Percentiles rank a stretch among this genome's conserved stretches.
These are phyloP conservation scores for Penicillium janthinellum DNA, from an alignment of 2,329 filamentous ascomycete species.

Conservation along the genomic window DNA sequence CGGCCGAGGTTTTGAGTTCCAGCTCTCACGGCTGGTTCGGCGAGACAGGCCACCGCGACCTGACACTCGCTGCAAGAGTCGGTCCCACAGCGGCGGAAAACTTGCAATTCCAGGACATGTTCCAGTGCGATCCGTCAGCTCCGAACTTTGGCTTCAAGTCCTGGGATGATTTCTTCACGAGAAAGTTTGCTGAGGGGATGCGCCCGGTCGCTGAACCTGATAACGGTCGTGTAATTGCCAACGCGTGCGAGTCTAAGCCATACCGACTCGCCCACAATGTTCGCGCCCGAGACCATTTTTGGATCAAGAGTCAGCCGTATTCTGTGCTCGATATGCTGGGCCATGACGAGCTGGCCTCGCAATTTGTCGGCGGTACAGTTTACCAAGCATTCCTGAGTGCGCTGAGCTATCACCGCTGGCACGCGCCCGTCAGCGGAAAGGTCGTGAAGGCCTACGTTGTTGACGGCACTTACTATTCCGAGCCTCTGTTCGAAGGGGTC, in stretches of 20 bases:
- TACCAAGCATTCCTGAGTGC: conserved; percentile 72
- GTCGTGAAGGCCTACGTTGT: conserved; percentile 60
- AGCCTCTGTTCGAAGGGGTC: conserved; percentile 56
- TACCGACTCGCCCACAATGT: conserved; percentile 57
- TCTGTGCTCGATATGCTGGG: conserved; percentile 65
- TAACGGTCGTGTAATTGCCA: conserved; percentile 55
- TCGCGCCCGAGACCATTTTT: conserved; percentile 63
- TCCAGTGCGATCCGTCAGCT: conserved; percentile 30
- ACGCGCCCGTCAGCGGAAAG: conserved; percentile 66
- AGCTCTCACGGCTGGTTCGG: conserved; percentile 59
- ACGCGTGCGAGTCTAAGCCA: conserved; percentile 65
- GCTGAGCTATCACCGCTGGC: conserved; percentile 72
- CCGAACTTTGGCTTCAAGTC: conserved; percentile 58
- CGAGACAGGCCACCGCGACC: conserved; percentile 49
- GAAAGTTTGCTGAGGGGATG: conserved; percentile 55
- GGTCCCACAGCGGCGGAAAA: conserved; percentile 21
- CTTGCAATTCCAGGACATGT: conserved; percentile 34
- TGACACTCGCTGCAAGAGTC: conserved; percentile 35
- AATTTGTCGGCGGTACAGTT: conserved; percentile 65
- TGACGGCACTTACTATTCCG: conserved; percentile 69
- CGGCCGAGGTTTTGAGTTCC: conserved; percentile 52
- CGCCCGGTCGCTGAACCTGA: conserved; percentile 62
- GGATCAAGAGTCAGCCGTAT: conserved; percentile 70
- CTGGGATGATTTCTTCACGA: conserved; percentile 73
- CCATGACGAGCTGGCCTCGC: conserved; percentile 51